Base-by-base conservation (phyloP, 192 early-diverging fungal genomes). In the Kickxella alabastrina region DNA sequence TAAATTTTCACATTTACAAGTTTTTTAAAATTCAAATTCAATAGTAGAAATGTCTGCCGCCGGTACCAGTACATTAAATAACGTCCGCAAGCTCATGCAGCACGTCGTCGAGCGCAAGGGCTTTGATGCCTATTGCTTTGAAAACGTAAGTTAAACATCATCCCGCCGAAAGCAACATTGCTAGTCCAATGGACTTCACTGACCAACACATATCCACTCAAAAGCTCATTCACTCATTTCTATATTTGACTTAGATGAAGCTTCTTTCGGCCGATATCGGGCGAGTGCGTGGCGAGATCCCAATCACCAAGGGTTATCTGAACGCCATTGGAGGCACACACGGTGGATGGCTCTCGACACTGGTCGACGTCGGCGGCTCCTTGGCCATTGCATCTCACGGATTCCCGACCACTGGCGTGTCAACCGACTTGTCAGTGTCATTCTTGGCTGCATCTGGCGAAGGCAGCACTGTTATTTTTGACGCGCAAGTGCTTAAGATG, bases 341-440 rank as follows among this genome's bases (percentile, higher is more conserved):
- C n/a, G 76, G 76, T 31, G 76, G 76, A n/a, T 78, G 76, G 76
- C 50, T 78, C 13, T 68, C 69, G 17, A 69, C 65, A 22, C 44
- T 78, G 22, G 76, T 78, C 3, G 76, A 78, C 18, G 65, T 65
- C 4, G 76, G 69, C 18, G 76, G 76, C 10, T 78, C 76, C 32
- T 52, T 78, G 49, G 70, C 69, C 18, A 43, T 78, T 29, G 76
- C 76, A 1, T 43, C 64, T 12, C 57, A 65, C 24, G 76, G 76
- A 9, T 54, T 73, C 37, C 43, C 29, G 25, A 57, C n/a, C 51
- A 73, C 69, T 0, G 76, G 76, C 19, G 76, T 78, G 22, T 78
- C 76, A 4, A 68, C 69, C 1, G 76, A 78, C 36, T 25, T 78
- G 47, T 74, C 70, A 1, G 61, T 69, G 34, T 79, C 77, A 18